Conservation (phyloP, 352 stramenopile genomes). For the Elongisporangium undulatum region DNA sequence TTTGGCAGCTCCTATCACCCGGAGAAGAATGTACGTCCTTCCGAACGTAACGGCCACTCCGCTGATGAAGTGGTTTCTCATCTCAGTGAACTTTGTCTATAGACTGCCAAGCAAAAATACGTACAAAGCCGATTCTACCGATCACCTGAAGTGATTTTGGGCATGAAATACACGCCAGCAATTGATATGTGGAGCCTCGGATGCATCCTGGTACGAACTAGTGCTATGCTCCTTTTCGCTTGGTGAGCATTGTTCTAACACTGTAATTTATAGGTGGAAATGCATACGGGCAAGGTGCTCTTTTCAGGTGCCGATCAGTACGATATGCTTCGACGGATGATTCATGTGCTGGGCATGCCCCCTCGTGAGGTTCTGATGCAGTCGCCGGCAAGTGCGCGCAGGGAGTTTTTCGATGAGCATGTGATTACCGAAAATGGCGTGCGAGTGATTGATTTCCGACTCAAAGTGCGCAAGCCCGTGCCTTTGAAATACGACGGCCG, state of each 20-base stretch:
- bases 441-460: slow-evolving; percentile 49
- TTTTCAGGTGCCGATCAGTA: slow-evolving; percentile 96
- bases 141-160: slow-evolving; percentile 84
- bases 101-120: slow-evolving; percentile 92
- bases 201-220: slow-evolving; percentile 63
- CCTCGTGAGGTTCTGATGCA: slow-evolving; percentile 89
- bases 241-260: background rate
- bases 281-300: slow-evolving; percentile 97
- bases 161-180: slow-evolving; percentile 72
- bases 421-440: slow-evolving; percentile 50
- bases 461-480: slow-evolving; percentile 58
- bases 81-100: slow-evolving; percentile 2
- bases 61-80: background rate
- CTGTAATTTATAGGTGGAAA: slow-evolving; percentile 62
- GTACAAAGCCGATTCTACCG: slow-evolving; percentile 98
- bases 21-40: slow-evolving; percentile 73
- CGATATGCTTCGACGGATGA: slow-evolving; percentile 97
- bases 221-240: background rate
- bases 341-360: slow-evolving; percentile 92
- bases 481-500: slow-evolving; percentile 27
- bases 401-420: slow-evolving; percentile 92
- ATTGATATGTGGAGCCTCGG: slow-evolving; percentile 91
- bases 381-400: slow-evolving; percentile 72
- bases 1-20: slow-evolving; percentile 97
- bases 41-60: background rate